Evolutionary conservation across 768 basidiomycete genomes (phyloP).

Genomic region (Mycena venus): DNA sequence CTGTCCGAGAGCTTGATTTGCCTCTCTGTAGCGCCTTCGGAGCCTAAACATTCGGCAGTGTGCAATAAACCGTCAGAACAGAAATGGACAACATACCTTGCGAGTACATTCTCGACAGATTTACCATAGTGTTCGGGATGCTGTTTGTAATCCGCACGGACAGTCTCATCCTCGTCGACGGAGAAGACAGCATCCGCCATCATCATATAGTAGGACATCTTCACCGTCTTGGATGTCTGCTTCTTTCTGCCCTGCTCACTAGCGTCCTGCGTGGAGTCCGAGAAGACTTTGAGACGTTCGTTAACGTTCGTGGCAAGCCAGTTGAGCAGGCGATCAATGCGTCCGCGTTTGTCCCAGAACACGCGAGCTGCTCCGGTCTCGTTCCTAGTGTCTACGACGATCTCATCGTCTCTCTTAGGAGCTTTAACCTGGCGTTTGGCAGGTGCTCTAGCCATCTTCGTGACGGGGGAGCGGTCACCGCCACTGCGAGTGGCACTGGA

Average conservation of each 20-base stretch:
- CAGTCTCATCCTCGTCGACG: neutral
- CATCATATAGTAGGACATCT: neutral
- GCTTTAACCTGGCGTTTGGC: neutral
- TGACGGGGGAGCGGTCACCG: no score
- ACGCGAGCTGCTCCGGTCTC: no score
- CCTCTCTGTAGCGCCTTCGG: neutral
- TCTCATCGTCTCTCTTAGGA: no score
- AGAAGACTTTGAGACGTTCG: slow-evolving; percentile 16
- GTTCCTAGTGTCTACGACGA: no score
- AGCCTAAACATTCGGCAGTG: neutral
- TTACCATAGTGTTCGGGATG: neutral
- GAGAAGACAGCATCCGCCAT: slow-evolving; percentile 14
- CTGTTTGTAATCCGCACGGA: neutral
- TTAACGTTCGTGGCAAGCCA: slow-evolving; percentile 9
- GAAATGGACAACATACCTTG: neutral
- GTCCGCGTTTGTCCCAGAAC: no score
- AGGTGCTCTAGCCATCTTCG: no score
- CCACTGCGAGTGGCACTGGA: no score
- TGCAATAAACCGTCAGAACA: neutral
- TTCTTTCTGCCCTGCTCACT: neutral
- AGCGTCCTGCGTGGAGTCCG: slow-evolving; percentile 18
- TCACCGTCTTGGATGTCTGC: neutral
- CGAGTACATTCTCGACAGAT: neutral
- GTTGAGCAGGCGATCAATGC: slow-evolving; percentile 18
- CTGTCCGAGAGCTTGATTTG: slow-evolving; percentile 8